Evolutionary conservation across 1,139 yeast genomes (phyloP).

Genomic region (Kazachstania sp.): DNA sequence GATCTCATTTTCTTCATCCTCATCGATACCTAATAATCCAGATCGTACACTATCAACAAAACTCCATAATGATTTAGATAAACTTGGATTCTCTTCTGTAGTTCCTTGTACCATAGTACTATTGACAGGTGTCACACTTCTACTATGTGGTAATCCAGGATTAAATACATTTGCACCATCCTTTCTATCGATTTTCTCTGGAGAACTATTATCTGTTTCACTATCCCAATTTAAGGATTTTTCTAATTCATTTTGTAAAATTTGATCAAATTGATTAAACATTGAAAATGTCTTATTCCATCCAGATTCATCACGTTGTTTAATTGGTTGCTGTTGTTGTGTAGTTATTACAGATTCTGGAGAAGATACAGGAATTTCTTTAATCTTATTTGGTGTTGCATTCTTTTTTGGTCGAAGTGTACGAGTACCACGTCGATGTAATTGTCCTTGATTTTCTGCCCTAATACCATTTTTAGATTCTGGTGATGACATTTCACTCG

Average conservation of each 20-base stretch:
- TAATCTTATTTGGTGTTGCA: not conserved
- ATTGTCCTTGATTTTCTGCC: not conserved
- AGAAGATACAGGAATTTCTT: not conserved
- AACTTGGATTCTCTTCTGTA: conserved; percentile 9
- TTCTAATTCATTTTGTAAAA: conserved; percentile 60
- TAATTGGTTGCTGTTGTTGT: not conserved
- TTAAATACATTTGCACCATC: not conserved
- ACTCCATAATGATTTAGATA: conserved; percentile 33
- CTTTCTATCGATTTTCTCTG: conserved; percentile 7
- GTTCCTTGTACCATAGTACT: not conserved
- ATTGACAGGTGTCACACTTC: not conserved
- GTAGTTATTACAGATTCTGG: not conserved
- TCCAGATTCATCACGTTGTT: conserved; percentile 23
- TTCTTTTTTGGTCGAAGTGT: not conserved
- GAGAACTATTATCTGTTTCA: conserved; percentile 7
- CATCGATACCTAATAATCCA: conserved; percentile 33
- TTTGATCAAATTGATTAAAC: conserved; percentile 59
- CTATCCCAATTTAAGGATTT: conserved; percentile 36
- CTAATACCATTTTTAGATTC: too few relatives aligned
- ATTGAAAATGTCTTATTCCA: conserved; percentile 51
- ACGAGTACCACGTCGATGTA: not conserved
- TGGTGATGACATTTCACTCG: not conserved
- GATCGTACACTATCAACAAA: conserved; percentile 35
- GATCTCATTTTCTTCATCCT: conserved; percentile 13
- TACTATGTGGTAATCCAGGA: not conserved